Conservation (phyloP, 306 rosid genomes). For the Trifolium repens region DNA sequence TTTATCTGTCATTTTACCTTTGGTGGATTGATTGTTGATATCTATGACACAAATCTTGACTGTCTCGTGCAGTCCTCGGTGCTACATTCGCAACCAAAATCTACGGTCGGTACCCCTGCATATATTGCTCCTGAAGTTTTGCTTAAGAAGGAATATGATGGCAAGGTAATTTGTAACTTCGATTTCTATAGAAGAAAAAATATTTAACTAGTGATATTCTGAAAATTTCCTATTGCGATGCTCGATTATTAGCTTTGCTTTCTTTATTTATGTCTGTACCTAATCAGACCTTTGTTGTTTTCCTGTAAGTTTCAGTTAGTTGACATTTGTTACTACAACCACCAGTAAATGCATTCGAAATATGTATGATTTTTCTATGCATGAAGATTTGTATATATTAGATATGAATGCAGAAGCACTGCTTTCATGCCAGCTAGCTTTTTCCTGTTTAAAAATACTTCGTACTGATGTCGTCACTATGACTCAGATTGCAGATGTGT, state of each 20-base stretch:
- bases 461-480: slow-evolving; percentile 10
- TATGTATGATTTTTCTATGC: neutral
- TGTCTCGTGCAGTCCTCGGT: slow-evolving; percentile 72
- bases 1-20: slow-evolving; percentile 4
- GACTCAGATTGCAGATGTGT: slow-evolving; percentile 90
- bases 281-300: neutral
- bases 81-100: slow-evolving; percentile 96
- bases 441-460: slow-evolving; percentile 8
- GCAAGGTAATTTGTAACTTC: slow-evolving; percentile 69
- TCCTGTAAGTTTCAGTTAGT: slow-evolving; percentile 4
- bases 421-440: slow-evolving; percentile 1
- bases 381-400: neutral
- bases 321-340: neutral
- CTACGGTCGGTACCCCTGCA: slow-evolving; percentile 98
- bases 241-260: neutral
- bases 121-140: slow-evolving; percentile 96
- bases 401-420: neutral
- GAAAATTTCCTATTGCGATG: slow-evolving; percentile 1
- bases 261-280: slow-evolving; percentile 11
- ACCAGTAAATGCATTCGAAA: neutral
- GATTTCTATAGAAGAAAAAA: slow-evolving; percentile 3
- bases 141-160: slow-evolving; percentile 94
- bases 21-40: slow-evolving; percentile 22
- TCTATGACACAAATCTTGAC: slow-evolving; percentile 37
- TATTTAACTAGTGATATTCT: slow-evolving; percentile 10